Percentiles rank a stretch among this genome's conserved stretches.
Conservation (phyloP, 2,329 filamentous ascomycete genomes). For the Sordariomycetes sp. region DNA sequence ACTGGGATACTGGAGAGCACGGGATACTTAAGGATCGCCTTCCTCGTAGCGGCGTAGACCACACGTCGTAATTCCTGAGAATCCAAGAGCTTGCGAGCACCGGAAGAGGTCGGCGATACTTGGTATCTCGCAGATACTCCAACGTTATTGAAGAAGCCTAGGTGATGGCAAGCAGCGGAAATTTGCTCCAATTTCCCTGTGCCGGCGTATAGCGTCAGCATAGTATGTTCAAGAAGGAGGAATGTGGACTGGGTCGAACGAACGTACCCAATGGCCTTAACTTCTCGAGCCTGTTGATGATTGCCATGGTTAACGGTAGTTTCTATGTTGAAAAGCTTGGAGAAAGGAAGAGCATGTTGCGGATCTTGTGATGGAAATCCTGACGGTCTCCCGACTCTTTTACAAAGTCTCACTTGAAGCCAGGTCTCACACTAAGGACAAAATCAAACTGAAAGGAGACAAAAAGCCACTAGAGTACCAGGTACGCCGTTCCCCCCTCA, state of each 20-base stretch:
- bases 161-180: slow-evolving; percentile 29
- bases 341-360: too few relatives aligned
- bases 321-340: too few relatives aligned
- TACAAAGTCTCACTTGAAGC: too few relatives aligned
- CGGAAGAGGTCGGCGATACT: slow-evolving; percentile 13
- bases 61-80: slow-evolving; percentile 7
- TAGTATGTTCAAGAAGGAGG: not conserved
- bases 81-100: slow-evolving; percentile 1
- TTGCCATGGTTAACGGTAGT: not conserved
- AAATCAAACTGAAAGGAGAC: too few relatives aligned
- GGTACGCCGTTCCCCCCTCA: too few relatives aligned
- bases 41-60: slow-evolving; percentile 22
- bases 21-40: slow-evolving; percentile 27
- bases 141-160: slow-evolving; percentile 33
- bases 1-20: slow-evolving; percentile 30
- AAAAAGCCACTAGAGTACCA: too few relatives aligned
- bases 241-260: not conserved
- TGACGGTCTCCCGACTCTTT: too few relatives aligned
- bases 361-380: too few relatives aligned
- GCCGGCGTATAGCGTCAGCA: too few relatives aligned
- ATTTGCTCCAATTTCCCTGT: slow-evolving; percentile 32
- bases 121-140: slow-evolving; percentile 26
- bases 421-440: too few relatives aligned
- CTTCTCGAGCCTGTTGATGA: not conserved
- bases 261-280: not conserved